Percentiles rank a stretch among this genome's conserved stretches.
Conservation (phyloP, 768 basidiomycete genomes). For the Pleurotus platypus region DNA sequence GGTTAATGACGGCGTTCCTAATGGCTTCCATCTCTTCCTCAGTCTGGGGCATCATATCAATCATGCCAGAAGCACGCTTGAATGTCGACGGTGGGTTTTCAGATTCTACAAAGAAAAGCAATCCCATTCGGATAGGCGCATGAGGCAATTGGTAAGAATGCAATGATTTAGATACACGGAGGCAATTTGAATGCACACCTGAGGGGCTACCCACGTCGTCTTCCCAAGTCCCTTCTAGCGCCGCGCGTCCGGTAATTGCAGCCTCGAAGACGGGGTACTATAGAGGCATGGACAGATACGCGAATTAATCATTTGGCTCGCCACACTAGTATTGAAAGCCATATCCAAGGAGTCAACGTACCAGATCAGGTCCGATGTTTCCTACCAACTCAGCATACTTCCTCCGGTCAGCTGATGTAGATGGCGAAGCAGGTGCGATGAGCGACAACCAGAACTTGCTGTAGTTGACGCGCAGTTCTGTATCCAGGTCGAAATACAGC, state of each 20-base stretch:
- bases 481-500: constrained; percentile 87
- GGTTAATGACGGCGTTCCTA: constrained; percentile 74
- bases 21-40: constrained; percentile 80
- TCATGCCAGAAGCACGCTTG: constrained; percentile 69
- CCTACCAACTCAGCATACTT: constrained; percentile 91
- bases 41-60: constrained; percentile 70
- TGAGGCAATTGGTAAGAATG: too few relatives aligned
- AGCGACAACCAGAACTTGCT: constrained; percentile 89
- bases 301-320: background rate
- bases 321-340: background rate
- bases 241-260: constrained; percentile 84
- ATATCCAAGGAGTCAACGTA: constrained; percentile 32
- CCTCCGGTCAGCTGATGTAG: constrained; percentile 62
- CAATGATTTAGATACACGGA: too few relatives aligned
- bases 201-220: constrained; percentile 31
- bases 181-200: background rate
- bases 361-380: constrained; percentile 84
- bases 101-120: too few relatives aligned
- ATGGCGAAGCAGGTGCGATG: constrained; percentile 66
- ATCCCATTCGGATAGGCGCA: too few relatives aligned
- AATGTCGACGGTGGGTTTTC: constrained; percentile 25
- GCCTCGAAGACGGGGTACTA: constrained; percentile 95
- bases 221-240: constrained; percentile 61
- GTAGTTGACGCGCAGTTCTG: constrained; percentile 77
- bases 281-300: background rate